Evolutionary conservation across 2,329 filamentous ascomycete genomes (phyloP), one percentile per base, ranked within the genome.

Genomic region (Nigrograna mackinnonii): DNA sequence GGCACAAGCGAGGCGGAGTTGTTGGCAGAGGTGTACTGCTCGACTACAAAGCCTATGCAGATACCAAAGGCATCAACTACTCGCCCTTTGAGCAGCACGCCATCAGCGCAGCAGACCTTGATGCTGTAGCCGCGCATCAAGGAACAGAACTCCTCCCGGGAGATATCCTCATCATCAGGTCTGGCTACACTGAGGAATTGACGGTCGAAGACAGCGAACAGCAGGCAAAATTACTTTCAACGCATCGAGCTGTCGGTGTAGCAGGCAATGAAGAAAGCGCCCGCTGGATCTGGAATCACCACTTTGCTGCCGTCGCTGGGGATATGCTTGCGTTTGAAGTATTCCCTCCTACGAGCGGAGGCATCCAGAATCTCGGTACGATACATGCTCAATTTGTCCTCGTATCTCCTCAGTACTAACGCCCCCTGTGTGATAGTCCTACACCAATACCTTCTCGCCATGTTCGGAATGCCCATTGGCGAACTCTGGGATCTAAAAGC

Each of bases 161-260:
- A 11, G 53, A 58, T 30, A 47, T 60, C 5, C 33, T 60, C 6
- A 41, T 60, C 21, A 26, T 60, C 11, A 9, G 24, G 9, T 9
- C 9, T n/a, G 24, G 24, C 24, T 28, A 9, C 24, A 28, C 24
- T n/a, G 9, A n/a, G 24, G n/a, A 9, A 9, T 28, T 28, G 9
- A n/a, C 9, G n/a, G 24, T n/a, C 24, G n/a, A 9, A n/a, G n/a
- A 9, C 24, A n/a, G n/a, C n/a, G n/a, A n/a, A n/a, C n/a, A n/a
- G n/a, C n/a, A n/a, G n/a, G n/a, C 9, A n/a, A 9, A 28, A n/a
- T 9, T 28, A n/a, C 9, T n/a, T n/a, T n/a, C n/a, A n/a, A n/a
- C n/a, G n/a, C 24, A 9, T n/a, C n/a, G 24, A 9, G 9, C n/a
- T n/a, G n/a, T n/a, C 24, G 24, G 24, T n/a, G 24, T 28, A 9